A percentile compares a stretch with the other conserved stretches of the same genome.
Evolutionary conservation across 495 filamentous ascomycete species (phyloP).

Genomic region (Xylona heveae): DNA sequence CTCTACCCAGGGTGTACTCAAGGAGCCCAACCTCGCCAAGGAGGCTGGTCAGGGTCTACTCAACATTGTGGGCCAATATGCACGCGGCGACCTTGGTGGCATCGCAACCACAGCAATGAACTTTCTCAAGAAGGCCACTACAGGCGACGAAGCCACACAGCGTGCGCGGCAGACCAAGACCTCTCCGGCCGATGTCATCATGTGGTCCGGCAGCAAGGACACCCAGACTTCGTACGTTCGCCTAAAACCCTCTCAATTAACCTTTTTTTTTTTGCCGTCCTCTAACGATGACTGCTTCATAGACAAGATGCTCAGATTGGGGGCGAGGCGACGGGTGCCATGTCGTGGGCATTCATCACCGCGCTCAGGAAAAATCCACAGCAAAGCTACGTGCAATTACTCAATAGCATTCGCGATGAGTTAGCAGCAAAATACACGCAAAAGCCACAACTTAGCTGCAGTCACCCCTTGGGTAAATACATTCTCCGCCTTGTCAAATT

Average conservation of each 20-base stretch:
- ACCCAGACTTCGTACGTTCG: slow-evolving; percentile 73
- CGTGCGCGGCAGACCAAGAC: slow-evolving; percentile 75
- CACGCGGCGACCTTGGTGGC: slow-evolving; percentile 68
- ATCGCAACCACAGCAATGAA: slow-evolving; percentile 55
- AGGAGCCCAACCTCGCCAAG: slow-evolving; percentile 94
- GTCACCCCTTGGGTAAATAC: slow-evolving; percentile 75
- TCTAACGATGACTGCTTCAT: slow-evolving; percentile 8
- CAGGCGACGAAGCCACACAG: slow-evolving; percentile 63
- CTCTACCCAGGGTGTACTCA: slow-evolving; percentile 78
- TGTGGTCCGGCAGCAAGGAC: slow-evolving; percentile 95
- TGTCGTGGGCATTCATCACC: slow-evolving; percentile 94
- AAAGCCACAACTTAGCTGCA: slow-evolving; percentile 92
- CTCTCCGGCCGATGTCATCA: slow-evolving; percentile 84
- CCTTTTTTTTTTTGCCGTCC: slow-evolving; percentile 4
- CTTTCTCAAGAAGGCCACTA: slow-evolving; percentile 83
- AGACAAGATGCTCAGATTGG: slow-evolving; percentile 42
- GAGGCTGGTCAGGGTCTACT: slow-evolving; percentile 89
- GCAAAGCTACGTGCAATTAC: slow-evolving; percentile 88
- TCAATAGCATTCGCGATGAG: slow-evolving; percentile 91
- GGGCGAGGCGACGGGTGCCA: slow-evolving; percentile 84
- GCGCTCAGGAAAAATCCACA: slow-evolving; percentile 93
- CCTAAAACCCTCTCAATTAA: slow-evolving; percentile 16
- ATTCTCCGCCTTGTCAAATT: slow-evolving; percentile 8
- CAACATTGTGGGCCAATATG: slow-evolving; percentile 73
- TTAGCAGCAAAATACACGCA: slow-evolving; percentile 75